Percentiles rank a stretch among this genome's conserved stretches.
These are phyloP conservation scores for Cinchona pubescens DNA, from an alignment of 257 asterid genomes.

Conservation along the genomic window DNA sequence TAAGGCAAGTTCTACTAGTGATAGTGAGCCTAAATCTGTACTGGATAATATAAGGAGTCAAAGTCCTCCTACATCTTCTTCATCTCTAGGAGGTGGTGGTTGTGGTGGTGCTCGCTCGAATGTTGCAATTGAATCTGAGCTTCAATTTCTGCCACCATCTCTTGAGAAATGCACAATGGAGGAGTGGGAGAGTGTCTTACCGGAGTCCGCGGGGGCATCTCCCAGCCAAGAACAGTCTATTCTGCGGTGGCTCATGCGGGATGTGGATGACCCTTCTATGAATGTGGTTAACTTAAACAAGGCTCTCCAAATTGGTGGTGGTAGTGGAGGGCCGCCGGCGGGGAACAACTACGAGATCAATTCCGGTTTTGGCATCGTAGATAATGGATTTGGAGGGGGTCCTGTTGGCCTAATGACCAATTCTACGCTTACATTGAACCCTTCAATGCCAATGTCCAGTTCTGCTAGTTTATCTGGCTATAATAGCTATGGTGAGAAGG, in stretches of 20 bases:
- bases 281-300: conserved; percentile 55
- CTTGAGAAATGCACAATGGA: conserved; percentile 61
- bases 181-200: conserved; percentile 86
- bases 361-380: conserved; percentile 56
- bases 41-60: conserved; percentile 74
- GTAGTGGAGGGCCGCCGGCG: conserved; percentile 30
- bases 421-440: conserved; percentile 34
- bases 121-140: conserved; percentile 62
- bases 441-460: conserved; percentile 27
- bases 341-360: conserved; percentile 55
- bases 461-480: conserved; percentile 28
- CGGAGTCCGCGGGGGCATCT: conserved; percentile 61
- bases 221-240: conserved; percentile 75
- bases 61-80: conserved; percentile 66
- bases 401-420: conserved; percentile 30
- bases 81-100: conserved; percentile 50
- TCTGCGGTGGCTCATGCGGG: conserved; percentile 85
- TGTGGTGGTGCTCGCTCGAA: conserved; percentile 60
- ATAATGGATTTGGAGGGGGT: conserved; percentile 61
- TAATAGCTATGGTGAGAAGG: conserved; percentile 42
- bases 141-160: conserved; percentile 58
- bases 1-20: conserved; percentile 20
- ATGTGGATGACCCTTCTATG: conserved; percentile 79
- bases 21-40: conserved; percentile 74
- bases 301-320: conserved; percentile 52